Conservation (phyloP, 768 basidiomycete species). For the Tubosaeta sp. region DNA sequence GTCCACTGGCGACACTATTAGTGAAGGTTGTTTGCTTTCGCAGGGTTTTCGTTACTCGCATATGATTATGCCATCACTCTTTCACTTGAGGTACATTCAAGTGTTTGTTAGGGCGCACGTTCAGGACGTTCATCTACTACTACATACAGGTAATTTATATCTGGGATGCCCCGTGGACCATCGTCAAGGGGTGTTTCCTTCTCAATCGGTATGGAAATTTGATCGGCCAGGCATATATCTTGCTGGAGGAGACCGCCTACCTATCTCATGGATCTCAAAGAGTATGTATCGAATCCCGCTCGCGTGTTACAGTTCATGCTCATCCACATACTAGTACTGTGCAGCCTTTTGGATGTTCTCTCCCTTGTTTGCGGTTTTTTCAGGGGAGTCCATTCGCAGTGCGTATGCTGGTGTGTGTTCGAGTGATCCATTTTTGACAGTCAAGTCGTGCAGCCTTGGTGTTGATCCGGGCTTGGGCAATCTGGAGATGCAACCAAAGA, state of each 20-base stretch:
- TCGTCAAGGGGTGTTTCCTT: conserved; percentile 6
- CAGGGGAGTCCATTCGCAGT: not conserved
- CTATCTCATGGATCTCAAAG: not conserved
- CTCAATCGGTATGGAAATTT: conserved; percentile 12
- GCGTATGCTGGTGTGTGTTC: not conserved
- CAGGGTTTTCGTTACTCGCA: conserved; percentile 3
- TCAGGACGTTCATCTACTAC: not conserved
- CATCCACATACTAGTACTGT: not conserved
- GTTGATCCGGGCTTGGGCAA: not conserved
- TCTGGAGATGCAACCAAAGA: not conserved
- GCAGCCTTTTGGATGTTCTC: not conserved
- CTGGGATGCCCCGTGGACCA: conserved; percentile 6
- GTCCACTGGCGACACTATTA: not conserved
- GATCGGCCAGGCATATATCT: conserved; percentile 2
- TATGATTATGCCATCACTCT: conserved; percentile 13
- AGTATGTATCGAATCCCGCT: not conserved
- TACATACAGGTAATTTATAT: not conserved
- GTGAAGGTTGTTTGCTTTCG: not conserved
- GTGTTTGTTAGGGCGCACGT: not conserved
- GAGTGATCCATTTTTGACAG: not conserved
- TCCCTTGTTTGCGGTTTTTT: not conserved
- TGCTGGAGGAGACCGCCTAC: conserved; percentile 6
- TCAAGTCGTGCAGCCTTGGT: not conserved
- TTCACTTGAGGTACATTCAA: conserved; percentile 6
- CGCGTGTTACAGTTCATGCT: not conserved